phyloP scores from a whole-genome alignment of 345 rosid genomes.

The Arabidopsis arenosa region DNA sequence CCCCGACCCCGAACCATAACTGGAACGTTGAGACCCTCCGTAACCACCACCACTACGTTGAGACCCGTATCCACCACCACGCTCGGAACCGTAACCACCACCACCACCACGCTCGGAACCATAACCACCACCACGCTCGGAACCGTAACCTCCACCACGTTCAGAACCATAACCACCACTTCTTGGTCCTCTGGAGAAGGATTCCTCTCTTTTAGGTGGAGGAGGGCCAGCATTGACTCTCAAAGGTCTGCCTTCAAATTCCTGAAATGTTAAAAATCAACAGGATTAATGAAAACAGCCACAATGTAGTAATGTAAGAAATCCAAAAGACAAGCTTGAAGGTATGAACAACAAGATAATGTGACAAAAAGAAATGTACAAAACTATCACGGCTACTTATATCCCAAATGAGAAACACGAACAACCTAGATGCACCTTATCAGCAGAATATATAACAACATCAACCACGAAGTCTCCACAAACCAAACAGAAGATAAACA shows the following conservation, averaged over 20 bases:
- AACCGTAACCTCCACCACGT: constrained; percentile 35
- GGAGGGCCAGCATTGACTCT: constrained; percentile 94
- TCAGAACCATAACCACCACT: constrained; percentile 45
- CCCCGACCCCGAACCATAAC: constrained; percentile 45
- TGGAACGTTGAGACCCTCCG: constrained; percentile 40
- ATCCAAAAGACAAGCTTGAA: background rate
- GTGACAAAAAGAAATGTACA: background rate
- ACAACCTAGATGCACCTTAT: constrained; percentile 2
- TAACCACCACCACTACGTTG: constrained; percentile 27
- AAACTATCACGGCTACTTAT: background rate
- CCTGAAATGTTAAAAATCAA: constrained; percentile 54
- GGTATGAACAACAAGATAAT: background rate
- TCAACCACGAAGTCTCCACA: background rate
- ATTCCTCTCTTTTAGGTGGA: constrained; percentile 64
- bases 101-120: constrained; percentile 40
- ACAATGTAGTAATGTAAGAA: background rate
- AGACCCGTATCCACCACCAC: constrained; percentile 32
- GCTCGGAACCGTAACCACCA: constrained; percentile 36
- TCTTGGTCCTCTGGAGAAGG: constrained; percentile 56
- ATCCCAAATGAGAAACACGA: constrained; percentile 1
- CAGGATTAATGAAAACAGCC: constrained; percentile 8
- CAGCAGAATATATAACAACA: background rate
- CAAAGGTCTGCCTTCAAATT: constrained; percentile 82
- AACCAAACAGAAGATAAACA: constrained; percentile 11
- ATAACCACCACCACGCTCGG: constrained; percentile 25